Conservation (phyloP, 2,329 filamentous ascomycete genomes). For the Sclerotinia minor region DNA sequence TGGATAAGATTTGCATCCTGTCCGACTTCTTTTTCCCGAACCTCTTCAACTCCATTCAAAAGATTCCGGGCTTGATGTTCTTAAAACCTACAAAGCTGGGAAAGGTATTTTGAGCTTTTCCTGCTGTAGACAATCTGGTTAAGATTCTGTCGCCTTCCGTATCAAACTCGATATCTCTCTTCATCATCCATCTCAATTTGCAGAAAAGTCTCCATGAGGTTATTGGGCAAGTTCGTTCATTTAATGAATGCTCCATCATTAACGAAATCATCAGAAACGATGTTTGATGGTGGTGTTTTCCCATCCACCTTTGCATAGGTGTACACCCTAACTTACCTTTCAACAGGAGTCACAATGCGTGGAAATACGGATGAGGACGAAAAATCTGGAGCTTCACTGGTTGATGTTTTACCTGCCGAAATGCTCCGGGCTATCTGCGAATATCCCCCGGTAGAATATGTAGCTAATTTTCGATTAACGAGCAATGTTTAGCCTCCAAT, state of each 20-base stretch:
- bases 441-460: fast-evolving
- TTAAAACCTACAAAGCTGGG: background rate
- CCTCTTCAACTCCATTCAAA: background rate
- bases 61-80: background rate
- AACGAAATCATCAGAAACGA: background rate
- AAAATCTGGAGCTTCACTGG: background rate
- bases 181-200: background rate
- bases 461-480: background rate
- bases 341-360: background rate
- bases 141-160: background rate
- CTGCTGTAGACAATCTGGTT: background rate
- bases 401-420: background rate
- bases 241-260: background rate
- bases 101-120: background rate
- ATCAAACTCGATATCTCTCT: background rate
- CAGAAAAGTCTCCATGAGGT: background rate
- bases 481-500: background rate
- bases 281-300: background rate
- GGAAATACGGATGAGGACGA: fast-evolving
- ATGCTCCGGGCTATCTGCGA: background rate
- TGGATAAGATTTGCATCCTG: background rate
- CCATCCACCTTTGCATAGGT: background rate
- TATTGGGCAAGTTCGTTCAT: background rate
- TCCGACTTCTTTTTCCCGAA: no score
- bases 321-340: background rate